Evolutionary conservation across 2,329 filamentous ascomycete species (phyloP).

Genomic region (Blumeria hordei): DNA sequence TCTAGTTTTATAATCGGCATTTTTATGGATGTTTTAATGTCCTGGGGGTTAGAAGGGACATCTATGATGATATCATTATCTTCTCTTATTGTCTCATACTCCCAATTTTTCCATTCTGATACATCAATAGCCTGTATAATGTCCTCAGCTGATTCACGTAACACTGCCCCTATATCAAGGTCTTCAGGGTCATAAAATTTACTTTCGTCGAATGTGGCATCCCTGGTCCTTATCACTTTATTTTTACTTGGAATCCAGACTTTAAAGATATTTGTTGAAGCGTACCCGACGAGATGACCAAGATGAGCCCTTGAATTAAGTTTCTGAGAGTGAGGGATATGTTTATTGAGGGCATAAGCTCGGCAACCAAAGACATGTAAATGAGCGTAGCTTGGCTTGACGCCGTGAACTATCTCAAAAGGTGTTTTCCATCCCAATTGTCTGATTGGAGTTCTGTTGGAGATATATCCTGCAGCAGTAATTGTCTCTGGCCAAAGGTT

Average conservation of each 20-base stretch:
- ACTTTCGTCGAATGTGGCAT: background rate
- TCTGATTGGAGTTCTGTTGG: background rate
- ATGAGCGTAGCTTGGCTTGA: constrained; percentile 1
- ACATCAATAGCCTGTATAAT: background rate
- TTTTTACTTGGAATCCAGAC: constrained; percentile 1
- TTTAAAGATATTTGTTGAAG: background rate
- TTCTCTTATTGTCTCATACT: background rate
- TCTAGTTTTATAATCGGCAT: background rate
- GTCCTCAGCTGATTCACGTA: background rate
- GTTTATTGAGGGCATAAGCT: background rate
- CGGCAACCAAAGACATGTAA: background rate
- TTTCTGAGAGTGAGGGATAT: background rate
- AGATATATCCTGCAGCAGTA: background rate
- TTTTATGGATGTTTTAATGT: background rate
- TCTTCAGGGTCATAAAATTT: background rate
- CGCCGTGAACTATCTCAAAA: background rate
- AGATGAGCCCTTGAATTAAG: background rate
- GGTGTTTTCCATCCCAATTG: constrained; percentile 1
- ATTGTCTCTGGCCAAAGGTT: constrained; percentile 2
- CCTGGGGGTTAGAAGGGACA: background rate
- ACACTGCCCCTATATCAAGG: background rate
- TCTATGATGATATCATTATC: background rate
- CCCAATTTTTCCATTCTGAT: background rate
- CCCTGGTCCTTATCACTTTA: background rate
- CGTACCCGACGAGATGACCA: background rate